Percentiles rank a stretch among this genome's conserved stretches.
Conservation (phyloP, 768 basidiomycete species). For the Tricholoma hemisulphureum region DNA sequence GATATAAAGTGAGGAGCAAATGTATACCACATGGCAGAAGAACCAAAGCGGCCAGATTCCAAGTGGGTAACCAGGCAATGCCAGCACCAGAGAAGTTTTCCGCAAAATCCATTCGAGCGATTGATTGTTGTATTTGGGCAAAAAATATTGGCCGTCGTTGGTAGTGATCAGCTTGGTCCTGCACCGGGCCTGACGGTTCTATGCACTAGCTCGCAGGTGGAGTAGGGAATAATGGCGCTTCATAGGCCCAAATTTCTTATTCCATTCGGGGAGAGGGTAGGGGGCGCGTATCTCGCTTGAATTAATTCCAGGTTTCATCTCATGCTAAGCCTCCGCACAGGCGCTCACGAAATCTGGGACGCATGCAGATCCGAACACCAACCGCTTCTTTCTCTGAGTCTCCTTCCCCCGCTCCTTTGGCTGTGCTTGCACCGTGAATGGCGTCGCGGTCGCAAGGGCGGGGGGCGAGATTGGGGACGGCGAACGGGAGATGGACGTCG, state of each 20-base stretch:
- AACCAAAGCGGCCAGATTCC: background rate
- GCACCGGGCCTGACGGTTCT: background rate
- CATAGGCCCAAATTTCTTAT: background rate
- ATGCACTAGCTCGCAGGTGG: background rate
- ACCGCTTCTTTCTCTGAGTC: background rate
- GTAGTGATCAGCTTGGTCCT: background rate
- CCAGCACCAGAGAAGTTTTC: background rate
- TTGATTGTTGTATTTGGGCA: background rate
- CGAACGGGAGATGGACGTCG: conserved; percentile 50
- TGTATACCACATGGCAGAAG: background rate
- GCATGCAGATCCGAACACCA: background rate
- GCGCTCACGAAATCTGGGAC: background rate
- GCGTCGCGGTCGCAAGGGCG: conserved; percentile 33
- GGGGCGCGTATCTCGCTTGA: background rate
- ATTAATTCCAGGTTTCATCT: background rate
- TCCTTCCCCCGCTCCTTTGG: background rate
- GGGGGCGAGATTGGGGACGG: conserved; percentile 41
- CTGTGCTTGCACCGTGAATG: conserved; percentile 9
- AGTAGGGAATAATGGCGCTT: background rate
- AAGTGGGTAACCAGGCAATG: background rate
- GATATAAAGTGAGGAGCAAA: no score
- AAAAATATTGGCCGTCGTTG: background rate
- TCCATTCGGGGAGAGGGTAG: background rate
- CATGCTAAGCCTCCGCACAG: background rate
- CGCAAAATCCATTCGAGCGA: background rate